Evolutionary conservation across 257 asterid genomes (phyloP).

Genomic region (Scutellaria baicalensis): DNA sequence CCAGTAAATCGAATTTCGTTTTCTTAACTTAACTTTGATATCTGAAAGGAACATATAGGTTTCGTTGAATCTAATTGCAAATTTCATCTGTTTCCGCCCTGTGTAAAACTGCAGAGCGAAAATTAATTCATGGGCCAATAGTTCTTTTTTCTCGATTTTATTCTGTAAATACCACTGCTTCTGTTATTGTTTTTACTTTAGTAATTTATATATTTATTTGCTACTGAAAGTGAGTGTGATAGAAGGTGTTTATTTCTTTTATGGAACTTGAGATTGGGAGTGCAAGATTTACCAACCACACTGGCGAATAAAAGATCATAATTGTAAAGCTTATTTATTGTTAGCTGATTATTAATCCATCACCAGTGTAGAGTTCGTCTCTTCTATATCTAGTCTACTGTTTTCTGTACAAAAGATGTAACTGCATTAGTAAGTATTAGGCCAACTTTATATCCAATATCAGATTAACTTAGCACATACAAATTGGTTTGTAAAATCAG

Average conservation of each 20-base stretch:
- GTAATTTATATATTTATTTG: not conserved
- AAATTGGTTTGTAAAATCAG: not conserved
- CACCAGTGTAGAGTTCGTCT: not conserved
- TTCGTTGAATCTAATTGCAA: not conserved
- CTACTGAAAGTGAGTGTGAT: not conserved
- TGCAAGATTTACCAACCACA: not conserved
- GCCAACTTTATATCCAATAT: not conserved
- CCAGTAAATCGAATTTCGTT: slow-evolving; percentile 41
- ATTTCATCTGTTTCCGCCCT: not conserved
- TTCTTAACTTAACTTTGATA: not conserved
- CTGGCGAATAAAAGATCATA: not conserved
- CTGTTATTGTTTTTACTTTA: not conserved
- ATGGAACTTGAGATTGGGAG: not conserved
- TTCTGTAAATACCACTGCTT: not conserved
- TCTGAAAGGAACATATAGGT: not conserved
- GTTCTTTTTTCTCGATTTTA: not conserved
- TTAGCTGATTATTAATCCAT: slow-evolving; percentile 5
- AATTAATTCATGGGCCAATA: not conserved
- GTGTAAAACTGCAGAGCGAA: not conserved
- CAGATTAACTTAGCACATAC: not conserved
- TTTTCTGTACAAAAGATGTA: not conserved
- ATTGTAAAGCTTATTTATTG: not conserved
- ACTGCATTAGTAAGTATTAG: not conserved
- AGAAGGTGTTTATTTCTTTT: not conserved
- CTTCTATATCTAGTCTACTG: not conserved